Evolutionary conservation across 1,284 basidiomycete genomes (phyloP).

Genomic region (Fomitopsis pinicola): DNA sequence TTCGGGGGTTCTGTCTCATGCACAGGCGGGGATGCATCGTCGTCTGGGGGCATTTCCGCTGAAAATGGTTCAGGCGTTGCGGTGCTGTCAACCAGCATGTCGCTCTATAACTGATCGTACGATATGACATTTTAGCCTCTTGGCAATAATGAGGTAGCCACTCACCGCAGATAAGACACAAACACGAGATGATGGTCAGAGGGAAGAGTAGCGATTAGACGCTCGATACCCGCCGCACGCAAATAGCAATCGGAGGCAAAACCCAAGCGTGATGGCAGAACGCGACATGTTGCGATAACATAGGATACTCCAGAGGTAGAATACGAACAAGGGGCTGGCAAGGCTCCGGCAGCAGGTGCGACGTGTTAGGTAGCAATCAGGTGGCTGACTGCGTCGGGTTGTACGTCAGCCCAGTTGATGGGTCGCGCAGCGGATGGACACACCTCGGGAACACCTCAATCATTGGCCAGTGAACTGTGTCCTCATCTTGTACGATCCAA

Average conservation of each 20-base stretch:
- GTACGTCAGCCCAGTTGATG: not conserved
- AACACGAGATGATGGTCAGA: not conserved
- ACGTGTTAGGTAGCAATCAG: not conserved
- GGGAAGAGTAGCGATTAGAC: not conserved
- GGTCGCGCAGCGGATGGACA: not conserved
- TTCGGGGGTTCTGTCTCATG: not conserved
- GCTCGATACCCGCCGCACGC: not conserved
- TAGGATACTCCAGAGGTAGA: too few species aligned
- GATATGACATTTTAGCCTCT: not conserved
- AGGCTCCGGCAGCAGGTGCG: too few species aligned
- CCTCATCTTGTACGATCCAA: slow-evolving; percentile 37
- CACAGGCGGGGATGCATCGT: not conserved
- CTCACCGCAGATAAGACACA: not conserved
- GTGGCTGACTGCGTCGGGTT: not conserved
- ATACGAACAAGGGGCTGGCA: too few species aligned
- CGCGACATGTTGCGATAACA: not conserved
- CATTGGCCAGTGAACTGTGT: not conserved
- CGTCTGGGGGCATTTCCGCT: too few species aligned
- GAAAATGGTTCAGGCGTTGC: too few species aligned
- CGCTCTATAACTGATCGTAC: not conserved
- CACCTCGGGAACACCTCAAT: not conserved
- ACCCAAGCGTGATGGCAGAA: not conserved
- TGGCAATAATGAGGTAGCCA: not conserved
- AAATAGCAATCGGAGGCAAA: not conserved
- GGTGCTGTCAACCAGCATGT: not conserved